A percentile compares a stretch with the other conserved stretches of the same genome.
Evolutionary conservation across 2,329 filamentous ascomycete species (phyloP).

Genomic region (Pseudogymnoascus sp.): DNA sequence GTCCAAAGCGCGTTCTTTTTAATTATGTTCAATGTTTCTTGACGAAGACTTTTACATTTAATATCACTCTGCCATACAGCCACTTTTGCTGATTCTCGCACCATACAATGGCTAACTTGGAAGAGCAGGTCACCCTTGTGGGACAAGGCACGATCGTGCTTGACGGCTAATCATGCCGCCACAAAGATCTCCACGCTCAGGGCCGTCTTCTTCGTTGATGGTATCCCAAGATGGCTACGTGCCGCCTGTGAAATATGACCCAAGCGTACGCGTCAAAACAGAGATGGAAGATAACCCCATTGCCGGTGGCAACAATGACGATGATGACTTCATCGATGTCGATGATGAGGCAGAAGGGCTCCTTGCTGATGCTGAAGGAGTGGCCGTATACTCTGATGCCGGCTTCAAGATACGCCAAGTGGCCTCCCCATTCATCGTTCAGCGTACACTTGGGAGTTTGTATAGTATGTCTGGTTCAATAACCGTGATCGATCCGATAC

Average conservation of each 20-base stretch:
- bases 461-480: slow-evolving; percentile 17
- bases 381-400: slow-evolving; percentile 9
- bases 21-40: not conserved
- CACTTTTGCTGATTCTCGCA: not conserved
- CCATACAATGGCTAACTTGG: not conserved
- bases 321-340: slow-evolving; percentile 3
- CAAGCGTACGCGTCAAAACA: not conserved
- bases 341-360: not conserved
- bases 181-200: not conserved
- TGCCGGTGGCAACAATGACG: not conserved
- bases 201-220: not conserved
- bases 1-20: not conserved
- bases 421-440: slow-evolving; percentile 21
- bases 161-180: not conserved
- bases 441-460: slow-evolving; percentile 20
- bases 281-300: not conserved
- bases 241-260: not conserved
- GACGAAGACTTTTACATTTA: not conserved
- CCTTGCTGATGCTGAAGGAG: slow-evolving; percentile 1
- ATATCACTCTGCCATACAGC: not conserved
- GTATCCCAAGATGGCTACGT: not conserved
- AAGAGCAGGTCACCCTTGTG: not conserved
- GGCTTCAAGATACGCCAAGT: slow-evolving; percentile 27
- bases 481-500: slow-evolving; percentile 1
- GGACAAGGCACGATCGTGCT: not conserved